Percentiles rank a stretch among this genome's conserved stretches.
phyloP scores from a whole-genome alignment of 176 grass and related monocot genomes.

The Tillandsia fasciculata region DNA sequence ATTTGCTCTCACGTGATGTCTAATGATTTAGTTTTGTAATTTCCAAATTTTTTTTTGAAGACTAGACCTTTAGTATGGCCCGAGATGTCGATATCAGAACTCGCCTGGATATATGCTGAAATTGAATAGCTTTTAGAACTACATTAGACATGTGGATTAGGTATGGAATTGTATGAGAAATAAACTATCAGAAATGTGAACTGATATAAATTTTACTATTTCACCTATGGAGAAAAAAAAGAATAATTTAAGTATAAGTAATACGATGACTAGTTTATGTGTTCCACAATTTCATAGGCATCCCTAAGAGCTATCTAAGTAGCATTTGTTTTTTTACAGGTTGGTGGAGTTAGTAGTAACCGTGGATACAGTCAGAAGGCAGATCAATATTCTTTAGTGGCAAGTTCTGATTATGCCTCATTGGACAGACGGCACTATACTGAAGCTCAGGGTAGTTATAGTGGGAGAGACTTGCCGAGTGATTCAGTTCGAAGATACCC shows the following conservation, averaged over 20 bases:
- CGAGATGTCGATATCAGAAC: no score
- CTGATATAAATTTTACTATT: no score
- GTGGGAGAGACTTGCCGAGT: constrained; percentile 50
- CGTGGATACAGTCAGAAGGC: constrained; percentile 69
- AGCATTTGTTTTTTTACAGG: constrained; percentile 22
- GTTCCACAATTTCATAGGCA: not conserved
- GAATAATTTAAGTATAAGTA: no score
- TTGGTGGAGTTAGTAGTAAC: constrained; percentile 64
- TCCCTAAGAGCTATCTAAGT: no score
- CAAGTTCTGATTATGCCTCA: constrained; percentile 49
- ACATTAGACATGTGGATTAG: not conserved
- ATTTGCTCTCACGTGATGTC: no score
- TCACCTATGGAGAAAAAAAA: no score
- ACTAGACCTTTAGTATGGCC: no score
- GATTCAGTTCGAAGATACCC: constrained; percentile 93
- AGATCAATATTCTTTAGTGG: constrained; percentile 39
- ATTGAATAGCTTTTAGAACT: no score
- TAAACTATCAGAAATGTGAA: not conserved
- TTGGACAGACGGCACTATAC: constrained; percentile 77
- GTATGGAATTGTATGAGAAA: not conserved
- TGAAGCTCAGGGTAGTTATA: constrained; percentile 66
- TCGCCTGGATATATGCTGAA: no score
- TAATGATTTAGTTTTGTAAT: no score
- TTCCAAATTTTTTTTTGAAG: no score
- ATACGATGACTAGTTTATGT: no score